phyloP scores from a whole-genome alignment of 176 grass and related monocot genomes.

The Eragrostis nindensis region DNA sequence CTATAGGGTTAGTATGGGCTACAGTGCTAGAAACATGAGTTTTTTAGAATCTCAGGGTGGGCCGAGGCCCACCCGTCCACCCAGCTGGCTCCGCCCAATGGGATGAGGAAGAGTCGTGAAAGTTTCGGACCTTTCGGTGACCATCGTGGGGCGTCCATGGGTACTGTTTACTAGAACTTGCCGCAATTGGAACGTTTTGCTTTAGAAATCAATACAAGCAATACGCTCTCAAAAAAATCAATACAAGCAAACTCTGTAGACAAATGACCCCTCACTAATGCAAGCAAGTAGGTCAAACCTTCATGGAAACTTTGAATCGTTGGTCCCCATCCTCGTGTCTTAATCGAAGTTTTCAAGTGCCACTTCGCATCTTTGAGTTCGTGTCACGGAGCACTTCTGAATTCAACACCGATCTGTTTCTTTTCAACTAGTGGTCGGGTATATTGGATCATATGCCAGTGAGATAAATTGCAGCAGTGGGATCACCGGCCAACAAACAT shows the following conservation, averaged over 20 bases:
- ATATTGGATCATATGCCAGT: background rate
- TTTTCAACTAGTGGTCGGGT: background rate
- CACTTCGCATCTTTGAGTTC: background rate
- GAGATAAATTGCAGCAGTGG: background rate
- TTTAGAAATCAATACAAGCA: background rate
- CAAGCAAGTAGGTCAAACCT: background rate
- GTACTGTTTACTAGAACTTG: background rate
- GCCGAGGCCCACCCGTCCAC: too few relatives aligned
- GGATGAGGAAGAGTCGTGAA: conserved; percentile 9
- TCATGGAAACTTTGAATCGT: background rate
- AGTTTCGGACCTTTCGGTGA: too few relatives aligned
- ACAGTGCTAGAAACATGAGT: too few relatives aligned
- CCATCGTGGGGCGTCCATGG: too few relatives aligned
- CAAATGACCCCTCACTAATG: background rate
- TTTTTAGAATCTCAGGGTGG: too few relatives aligned
- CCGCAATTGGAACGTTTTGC: background rate
- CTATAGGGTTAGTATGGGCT: too few relatives aligned
- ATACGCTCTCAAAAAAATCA: too few relatives aligned
- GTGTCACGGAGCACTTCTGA: background rate
- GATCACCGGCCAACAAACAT: background rate
- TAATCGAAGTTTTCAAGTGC: background rate
- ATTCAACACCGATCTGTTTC: background rate
- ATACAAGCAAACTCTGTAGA: background rate
- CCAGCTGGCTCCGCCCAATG: too few relatives aligned
- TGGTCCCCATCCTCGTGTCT: background rate